Evolutionary conservation across 768 basidiomycete species (phyloP).

Genomic region (Tubosaeta sp.): DNA sequence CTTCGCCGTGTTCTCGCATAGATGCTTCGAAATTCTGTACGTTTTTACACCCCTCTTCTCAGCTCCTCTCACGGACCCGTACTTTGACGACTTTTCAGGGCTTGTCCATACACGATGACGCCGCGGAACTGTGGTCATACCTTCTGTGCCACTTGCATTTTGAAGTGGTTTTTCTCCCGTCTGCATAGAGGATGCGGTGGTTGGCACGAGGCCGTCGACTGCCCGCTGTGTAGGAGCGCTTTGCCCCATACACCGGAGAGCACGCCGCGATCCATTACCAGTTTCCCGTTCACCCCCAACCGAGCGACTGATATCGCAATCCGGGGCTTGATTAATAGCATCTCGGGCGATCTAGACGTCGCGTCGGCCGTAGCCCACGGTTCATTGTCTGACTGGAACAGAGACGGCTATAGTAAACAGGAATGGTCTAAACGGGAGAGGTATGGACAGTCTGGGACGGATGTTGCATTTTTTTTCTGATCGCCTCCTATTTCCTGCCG

Average conservation of each 20-base stretch:
- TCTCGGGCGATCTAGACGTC: conserved; percentile 38
- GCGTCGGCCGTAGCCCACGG: conserved; percentile 28
- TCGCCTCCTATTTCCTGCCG: conserved; percentile 1
- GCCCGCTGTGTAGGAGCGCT: conserved; percentile 59
- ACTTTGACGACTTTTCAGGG: conserved; percentile 24
- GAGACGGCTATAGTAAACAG: conserved; percentile 43
- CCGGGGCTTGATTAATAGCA: conserved; percentile 48
- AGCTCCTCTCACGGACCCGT: conserved; percentile 3
- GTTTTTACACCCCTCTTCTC: conserved; percentile 7
- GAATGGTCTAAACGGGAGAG: conserved; percentile 61
- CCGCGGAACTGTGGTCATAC: conserved; percentile 61
- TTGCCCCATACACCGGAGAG: conserved; percentile 50
- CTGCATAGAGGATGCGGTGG: conserved; percentile 57
- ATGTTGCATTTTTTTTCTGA: conserved; percentile 9
- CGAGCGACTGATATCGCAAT: conserved; percentile 50
- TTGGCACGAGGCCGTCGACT: conserved; percentile 67
- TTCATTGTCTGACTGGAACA: conserved; percentile 47
- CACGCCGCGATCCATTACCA: conserved; percentile 44
- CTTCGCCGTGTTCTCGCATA: conserved; percentile 22
- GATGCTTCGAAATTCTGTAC: conserved; percentile 61
- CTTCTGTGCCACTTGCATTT: conserved; percentile 62
- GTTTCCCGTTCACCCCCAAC: conserved; percentile 64
- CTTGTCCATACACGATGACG: conserved; percentile 53
- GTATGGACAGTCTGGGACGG: conserved; percentile 32
- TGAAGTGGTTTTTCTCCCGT: conserved; percentile 67